Conservation (phyloP, 2,329 filamentous ascomycete species). For the Arthrobotrys megalospora region DNA sequence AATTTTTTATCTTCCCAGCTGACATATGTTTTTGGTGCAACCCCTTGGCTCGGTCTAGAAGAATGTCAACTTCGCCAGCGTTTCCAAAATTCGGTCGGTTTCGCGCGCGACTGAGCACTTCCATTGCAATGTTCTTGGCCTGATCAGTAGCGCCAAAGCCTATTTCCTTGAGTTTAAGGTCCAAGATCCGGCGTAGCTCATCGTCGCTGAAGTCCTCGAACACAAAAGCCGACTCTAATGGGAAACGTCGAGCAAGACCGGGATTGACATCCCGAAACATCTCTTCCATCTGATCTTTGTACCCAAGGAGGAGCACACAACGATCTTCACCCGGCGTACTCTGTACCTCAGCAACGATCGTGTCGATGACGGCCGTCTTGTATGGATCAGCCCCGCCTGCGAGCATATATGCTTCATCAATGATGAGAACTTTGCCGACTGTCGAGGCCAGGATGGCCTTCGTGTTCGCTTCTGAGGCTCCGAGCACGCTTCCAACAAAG, state of each 20-base stretch:
- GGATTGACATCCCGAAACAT: constrained; percentile 83
- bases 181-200: constrained; percentile 75
- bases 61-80: constrained; percentile 80
- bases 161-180: constrained; percentile 75
- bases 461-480: constrained; percentile 79
- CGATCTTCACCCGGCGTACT: constrained; percentile 79
- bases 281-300: constrained; percentile 77
- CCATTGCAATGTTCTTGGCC: constrained; percentile 73
- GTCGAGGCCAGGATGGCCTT: constrained; percentile 79
- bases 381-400: constrained; percentile 36
- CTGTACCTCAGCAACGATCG: constrained; percentile 81
- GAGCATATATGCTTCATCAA: constrained; percentile 84
- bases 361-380: constrained; percentile 75
- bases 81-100: constrained; percentile 80
- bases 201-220: constrained; percentile 78
- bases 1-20: constrained; percentile 51
- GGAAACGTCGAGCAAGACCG: constrained; percentile 77
- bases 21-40: constrained; percentile 67
- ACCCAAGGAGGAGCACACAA: constrained; percentile 80
- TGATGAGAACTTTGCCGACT: constrained; percentile 81
- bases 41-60: constrained; percentile 74
- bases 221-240: constrained; percentile 75
- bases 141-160: constrained; percentile 72
- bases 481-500: constrained; percentile 77
- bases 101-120: constrained; percentile 76